Percentiles rank a stretch among this genome's conserved stretches.
These are phyloP conservation scores for Ceratopteris richardii DNA, from an alignment of 75 land plant species.

Conservation along the genomic window DNA sequence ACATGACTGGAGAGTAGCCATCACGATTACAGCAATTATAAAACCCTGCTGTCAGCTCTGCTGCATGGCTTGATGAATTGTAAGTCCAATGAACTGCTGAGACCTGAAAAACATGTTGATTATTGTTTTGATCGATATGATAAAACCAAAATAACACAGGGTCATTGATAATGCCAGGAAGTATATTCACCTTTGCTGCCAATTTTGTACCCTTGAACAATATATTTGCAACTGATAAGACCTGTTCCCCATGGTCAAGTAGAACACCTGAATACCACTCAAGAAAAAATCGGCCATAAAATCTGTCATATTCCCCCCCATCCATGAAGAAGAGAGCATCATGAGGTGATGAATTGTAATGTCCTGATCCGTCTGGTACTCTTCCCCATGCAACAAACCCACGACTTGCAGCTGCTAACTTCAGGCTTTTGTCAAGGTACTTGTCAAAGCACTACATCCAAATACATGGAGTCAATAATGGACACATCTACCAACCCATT, in stretches of 20 bases:
- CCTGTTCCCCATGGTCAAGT: conserved; percentile 24
- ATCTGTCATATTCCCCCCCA: conserved; percentile 26
- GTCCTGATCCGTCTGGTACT: conserved; percentile 17
- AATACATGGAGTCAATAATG: background rate
- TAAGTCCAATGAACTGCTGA: conserved; percentile 39
- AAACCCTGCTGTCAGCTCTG: conserved; percentile 27
- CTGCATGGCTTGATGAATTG: conserved; percentile 24
- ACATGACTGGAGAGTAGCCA: conserved; percentile 21
- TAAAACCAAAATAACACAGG: too few relatives aligned
- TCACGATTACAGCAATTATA: conserved; percentile 18
- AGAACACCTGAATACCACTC: conserved; percentile 24
- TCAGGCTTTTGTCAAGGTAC: conserved; percentile 24
- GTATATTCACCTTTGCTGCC: conserved; percentile 14
- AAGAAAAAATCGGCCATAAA: conserved; percentile 29
- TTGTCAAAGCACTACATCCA: conserved; percentile 28
- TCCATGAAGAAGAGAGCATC: conserved; percentile 23
- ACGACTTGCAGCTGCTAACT: conserved; percentile 20
- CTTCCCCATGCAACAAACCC: conserved; percentile 24
- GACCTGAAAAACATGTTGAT: conserved; percentile 10
- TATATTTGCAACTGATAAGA: conserved; percentile 14
- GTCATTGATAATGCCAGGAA: background rate
- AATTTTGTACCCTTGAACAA: conserved; percentile 17
- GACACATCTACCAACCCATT: too few relatives aligned
- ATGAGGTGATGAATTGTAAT: conserved; percentile 24
- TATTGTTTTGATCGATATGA: too few relatives aligned